Conservation (phyloP, 2,329 filamentous ascomycete species). For the Phoma sp. region DNA sequence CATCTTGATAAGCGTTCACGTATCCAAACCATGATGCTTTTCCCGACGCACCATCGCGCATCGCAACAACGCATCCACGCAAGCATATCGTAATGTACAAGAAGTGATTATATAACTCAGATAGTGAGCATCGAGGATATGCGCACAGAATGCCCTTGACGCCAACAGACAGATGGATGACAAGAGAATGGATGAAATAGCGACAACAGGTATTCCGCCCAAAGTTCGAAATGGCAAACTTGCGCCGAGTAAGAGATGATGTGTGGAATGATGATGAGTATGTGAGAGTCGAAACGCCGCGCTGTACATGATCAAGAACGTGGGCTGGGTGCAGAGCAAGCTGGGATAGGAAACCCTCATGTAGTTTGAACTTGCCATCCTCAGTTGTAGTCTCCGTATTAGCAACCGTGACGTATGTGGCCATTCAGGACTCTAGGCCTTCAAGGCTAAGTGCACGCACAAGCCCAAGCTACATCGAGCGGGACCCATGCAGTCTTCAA, state of each 20-base stretch:
- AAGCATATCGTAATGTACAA: slow-evolving; percentile 17
- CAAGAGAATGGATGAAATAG: neutral
- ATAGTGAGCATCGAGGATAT: slow-evolving; percentile 8
- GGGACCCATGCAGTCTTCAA: neutral
- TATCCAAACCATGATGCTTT: slow-evolving; percentile 10
- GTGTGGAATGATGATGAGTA: slow-evolving; percentile 2
- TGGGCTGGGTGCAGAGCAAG: neutral
- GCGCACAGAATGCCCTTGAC: slow-evolving; percentile 18
- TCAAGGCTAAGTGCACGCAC: neutral
- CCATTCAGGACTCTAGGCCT: neutral
- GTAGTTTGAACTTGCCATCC: neutral
- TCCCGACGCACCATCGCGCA: neutral
- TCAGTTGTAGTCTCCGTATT: neutral
- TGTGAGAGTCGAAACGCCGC: slow-evolving; percentile 16
- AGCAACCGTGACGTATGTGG: neutral
- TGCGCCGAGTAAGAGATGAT: slow-evolving; percentile 10
- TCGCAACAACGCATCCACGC: slow-evolving; percentile 1
- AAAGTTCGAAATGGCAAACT: neutral
- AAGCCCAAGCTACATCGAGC: neutral
- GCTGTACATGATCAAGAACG: slow-evolving; percentile 15
- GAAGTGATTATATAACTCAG: slow-evolving; percentile 17
- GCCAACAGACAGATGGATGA: slow-evolving; percentile 4
- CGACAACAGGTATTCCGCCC: slow-evolving; percentile 10
- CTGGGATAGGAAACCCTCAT: neutral
- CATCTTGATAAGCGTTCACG: neutral